These are phyloP conservation scores for Aspergillus sergii DNA, from an alignment of 2,329 filamentous ascomycete genomes.

Conservation along the genomic window DNA sequence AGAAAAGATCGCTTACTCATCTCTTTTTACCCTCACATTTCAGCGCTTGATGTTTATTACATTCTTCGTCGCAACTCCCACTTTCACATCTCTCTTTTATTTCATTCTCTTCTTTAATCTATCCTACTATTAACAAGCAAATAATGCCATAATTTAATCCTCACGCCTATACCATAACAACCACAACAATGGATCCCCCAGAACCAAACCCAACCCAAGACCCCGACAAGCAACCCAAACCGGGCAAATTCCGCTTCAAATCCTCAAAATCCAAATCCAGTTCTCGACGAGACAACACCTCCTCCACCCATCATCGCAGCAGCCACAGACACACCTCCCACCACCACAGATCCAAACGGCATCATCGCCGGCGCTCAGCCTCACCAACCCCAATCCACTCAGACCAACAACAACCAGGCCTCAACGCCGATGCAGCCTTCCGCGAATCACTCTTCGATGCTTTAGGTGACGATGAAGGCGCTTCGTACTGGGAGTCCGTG, in stretches of 20 bases:
- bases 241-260: slow-evolving; percentile 40
- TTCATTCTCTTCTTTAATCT: background rate
- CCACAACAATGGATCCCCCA: background rate
- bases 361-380: background rate
- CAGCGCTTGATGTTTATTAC: no score
- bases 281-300: slow-evolving; percentile 6
- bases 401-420: background rate
- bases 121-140: background rate
- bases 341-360: slow-evolving; percentile 26
- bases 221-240: slow-evolving; percentile 16
- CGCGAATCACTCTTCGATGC: slow-evolving; percentile 95
- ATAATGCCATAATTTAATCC: background rate
- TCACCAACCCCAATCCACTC: slow-evolving; percentile 1
- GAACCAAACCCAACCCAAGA: slow-evolving; percentile 10
- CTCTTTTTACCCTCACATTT: background rate
- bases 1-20: background rate
- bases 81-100: no score
- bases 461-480: slow-evolving; percentile 94
- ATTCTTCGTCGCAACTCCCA: no score
- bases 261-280: slow-evolving; percentile 11
- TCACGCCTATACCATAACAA: background rate
- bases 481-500: slow-evolving; percentile 92
- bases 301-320: slow-evolving; percentile 13
- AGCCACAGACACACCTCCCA: slow-evolving; percentile 27
- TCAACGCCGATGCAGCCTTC: slow-evolving; percentile 77